phyloP scores from a whole-genome alignment of 2,329 filamentous ascomycete genomes.

The Tympanopsis confertula region DNA sequence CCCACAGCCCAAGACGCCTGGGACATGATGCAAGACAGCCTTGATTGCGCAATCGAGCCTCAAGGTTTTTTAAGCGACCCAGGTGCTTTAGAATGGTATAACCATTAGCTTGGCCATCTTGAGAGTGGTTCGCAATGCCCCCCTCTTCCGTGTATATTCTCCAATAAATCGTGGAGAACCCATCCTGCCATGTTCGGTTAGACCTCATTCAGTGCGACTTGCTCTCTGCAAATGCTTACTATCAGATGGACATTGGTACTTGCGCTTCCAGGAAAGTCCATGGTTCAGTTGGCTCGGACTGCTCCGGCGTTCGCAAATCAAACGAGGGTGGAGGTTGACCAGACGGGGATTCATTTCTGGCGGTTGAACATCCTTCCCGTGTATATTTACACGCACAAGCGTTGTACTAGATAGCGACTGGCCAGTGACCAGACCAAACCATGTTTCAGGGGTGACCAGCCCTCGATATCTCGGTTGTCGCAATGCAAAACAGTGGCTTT shows the following conservation, averaged over 20 bases:
- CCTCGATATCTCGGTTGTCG: too few relatives aligned
- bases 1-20: conserved; percentile 22
- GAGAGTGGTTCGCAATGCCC: conserved; percentile 13
- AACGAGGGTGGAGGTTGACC: too few relatives aligned
- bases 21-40: conserved; percentile 23
- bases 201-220: too few relatives aligned
- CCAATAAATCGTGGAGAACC: conserved; percentile 27
- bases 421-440: too few relatives aligned
- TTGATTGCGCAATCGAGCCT: conserved; percentile 19
- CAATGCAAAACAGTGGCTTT: too few relatives aligned
- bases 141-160: conserved; percentile 25
- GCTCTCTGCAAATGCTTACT: conserved; percentile 17
- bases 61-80: conserved; percentile 22
- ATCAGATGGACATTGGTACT: conserved; percentile 26
- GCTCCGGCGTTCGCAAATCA: conserved; percentile 10
- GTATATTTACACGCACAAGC: too few relatives aligned
- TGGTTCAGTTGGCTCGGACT: conserved; percentile 15
- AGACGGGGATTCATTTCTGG: too few relatives aligned
- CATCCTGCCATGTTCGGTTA: conserved; percentile 19
- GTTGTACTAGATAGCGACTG: too few relatives aligned
- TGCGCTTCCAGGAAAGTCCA: conserved; percentile 27
- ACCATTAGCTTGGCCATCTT: conserved; percentile 19
- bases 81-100: conserved; percentile 21
- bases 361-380: too few relatives aligned
- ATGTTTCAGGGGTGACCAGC: too few relatives aligned